phyloP scores from a whole-genome alignment of 2,329 filamentous ascomycete species.

The Talaromyces islandicus region DNA sequence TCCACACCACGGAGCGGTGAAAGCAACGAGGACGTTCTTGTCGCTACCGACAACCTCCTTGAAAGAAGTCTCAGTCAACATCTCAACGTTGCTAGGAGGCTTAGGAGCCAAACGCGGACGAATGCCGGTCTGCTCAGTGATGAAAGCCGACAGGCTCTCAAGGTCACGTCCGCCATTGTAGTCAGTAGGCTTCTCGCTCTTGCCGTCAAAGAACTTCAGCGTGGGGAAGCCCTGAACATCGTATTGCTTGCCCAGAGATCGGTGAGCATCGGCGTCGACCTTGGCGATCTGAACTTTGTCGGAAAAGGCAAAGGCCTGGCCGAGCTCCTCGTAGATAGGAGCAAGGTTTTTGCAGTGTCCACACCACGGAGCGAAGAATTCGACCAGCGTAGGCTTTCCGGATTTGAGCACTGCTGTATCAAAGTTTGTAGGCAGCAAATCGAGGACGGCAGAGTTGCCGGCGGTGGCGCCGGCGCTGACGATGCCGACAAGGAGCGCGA shows the following conservation, averaged over 20 bases:
- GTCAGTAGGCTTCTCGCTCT: slow-evolving; percentile 75
- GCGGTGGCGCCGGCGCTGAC: slow-evolving; percentile 48
- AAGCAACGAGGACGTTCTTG: slow-evolving; percentile 88
- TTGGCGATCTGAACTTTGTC: slow-evolving; percentile 83
- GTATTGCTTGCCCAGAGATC: slow-evolving; percentile 75
- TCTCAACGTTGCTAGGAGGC: slow-evolving; percentile 67
- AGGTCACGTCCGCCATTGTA: slow-evolving; percentile 85
- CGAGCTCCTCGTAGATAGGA: slow-evolving; percentile 90
- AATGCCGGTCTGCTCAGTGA: slow-evolving; percentile 79
- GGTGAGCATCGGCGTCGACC: slow-evolving; percentile 90
- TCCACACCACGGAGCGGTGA: slow-evolving; percentile 97
- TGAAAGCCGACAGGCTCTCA: slow-evolving; percentile 74
- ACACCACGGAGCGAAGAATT: slow-evolving; percentile 99
- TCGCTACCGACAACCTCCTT: slow-evolving; percentile 71
- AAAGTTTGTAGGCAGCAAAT: slow-evolving; percentile 87
- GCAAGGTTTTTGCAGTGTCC: slow-evolving; percentile 98
- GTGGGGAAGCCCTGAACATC: slow-evolving; percentile 94
- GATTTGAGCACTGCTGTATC: slow-evolving; percentile 83
- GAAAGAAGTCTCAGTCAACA: slow-evolving; percentile 76
- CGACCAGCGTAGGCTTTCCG: slow-evolving; percentile 90
- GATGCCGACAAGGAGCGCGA: slow-evolving; percentile 45
- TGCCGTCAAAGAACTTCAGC: slow-evolving; percentile 95
- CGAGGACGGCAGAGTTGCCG: slow-evolving; percentile 74
- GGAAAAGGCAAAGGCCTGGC: slow-evolving; percentile 64
- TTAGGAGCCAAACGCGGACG: slow-evolving; percentile 61